A percentile compares a stretch with the other conserved stretches of the same genome.
Evolutionary conservation across 1,284 basidiomycete genomes (phyloP).

Genomic region (Sanghuangporus weigelae): DNA sequence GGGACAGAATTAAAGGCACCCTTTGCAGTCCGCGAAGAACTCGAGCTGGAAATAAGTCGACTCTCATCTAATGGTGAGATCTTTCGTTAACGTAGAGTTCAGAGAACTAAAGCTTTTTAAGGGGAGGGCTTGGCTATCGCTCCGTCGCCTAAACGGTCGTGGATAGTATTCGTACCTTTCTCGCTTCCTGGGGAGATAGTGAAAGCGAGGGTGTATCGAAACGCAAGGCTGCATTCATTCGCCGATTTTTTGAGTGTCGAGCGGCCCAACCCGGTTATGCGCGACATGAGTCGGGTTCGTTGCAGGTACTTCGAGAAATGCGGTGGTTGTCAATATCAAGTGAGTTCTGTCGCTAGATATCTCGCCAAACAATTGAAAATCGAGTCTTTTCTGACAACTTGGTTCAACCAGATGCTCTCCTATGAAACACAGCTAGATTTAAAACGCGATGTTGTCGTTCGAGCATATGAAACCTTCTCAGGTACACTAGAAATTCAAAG

Average conservation of each 20-base stretch:
- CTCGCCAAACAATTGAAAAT: background rate
- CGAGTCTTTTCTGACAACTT: background rate
- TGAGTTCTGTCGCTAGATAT: slow-evolving; percentile 23
- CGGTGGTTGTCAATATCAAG: slow-evolving; percentile 76
- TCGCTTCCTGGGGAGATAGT: slow-evolving; percentile 79
- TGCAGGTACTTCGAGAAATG: slow-evolving; percentile 89
- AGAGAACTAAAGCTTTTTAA: slow-evolving; percentile 25
- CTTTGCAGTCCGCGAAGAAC: slow-evolving; percentile 52
- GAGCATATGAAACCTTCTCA: slow-evolving; percentile 82
- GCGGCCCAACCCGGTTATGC: slow-evolving; percentile 55
- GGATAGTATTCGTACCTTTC: slow-evolving; percentile 81
- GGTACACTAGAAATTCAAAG: slow-evolving; percentile 31
- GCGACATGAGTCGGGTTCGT: slow-evolving; percentile 59
- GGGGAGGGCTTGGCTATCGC: slow-evolving; percentile 67
- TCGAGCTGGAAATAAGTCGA: slow-evolving; percentile 61
- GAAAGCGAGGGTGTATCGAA: slow-evolving; percentile 63
- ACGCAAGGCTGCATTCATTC: slow-evolving; percentile 62
- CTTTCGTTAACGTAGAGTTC: background rate
- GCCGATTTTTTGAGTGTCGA: slow-evolving; percentile 74
- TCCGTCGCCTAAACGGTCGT: slow-evolving; percentile 46
- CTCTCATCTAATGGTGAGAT: slow-evolving; percentile 61
- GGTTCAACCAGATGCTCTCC: slow-evolving; percentile 65
- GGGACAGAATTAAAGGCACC: slow-evolving; percentile 55
- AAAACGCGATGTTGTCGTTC: slow-evolving; percentile 84
- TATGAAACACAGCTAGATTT: slow-evolving; percentile 84